Evolutionary conservation across 257 asterid genomes (phyloP).

Genomic region (Penstemon davidsonii): DNA sequence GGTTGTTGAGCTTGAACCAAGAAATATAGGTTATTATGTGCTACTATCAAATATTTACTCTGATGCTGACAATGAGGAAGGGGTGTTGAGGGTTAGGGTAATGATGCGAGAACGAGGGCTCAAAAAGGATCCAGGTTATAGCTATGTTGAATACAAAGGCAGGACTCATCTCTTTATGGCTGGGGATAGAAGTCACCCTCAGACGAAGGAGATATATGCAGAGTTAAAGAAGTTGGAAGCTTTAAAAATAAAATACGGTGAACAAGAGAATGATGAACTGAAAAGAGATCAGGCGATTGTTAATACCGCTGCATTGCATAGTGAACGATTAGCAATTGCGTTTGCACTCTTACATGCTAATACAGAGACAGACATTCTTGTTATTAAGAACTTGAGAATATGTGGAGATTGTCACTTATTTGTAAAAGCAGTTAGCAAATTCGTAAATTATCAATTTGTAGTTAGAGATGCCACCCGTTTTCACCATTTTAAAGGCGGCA

Average conservation of each 20-base stretch:
- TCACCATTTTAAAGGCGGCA: constrained; percentile 74
- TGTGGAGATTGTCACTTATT: constrained; percentile 81
- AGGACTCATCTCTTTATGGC: constrained; percentile 72
- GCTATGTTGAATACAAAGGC: constrained; percentile 66
- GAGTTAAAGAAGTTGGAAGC: constrained; percentile 55
- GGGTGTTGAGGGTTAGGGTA: constrained; percentile 58
- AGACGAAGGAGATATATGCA: constrained; percentile 46
- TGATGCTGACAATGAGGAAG: constrained; percentile 49
- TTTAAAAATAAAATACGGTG: constrained; percentile 27
- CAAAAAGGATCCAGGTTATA: constrained; percentile 84
- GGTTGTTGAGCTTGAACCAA: constrained; percentile 75
- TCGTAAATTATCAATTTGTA: constrained; percentile 52
- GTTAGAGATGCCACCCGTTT: constrained; percentile 89
- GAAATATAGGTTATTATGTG: constrained; percentile 77
- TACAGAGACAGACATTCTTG: constrained; percentile 51
- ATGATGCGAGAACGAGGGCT: constrained; percentile 73
- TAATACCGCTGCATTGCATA: constrained; percentile 47
- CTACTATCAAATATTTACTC: constrained; percentile 69
- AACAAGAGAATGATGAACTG: constrained; percentile 21
- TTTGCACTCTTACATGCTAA: constrained; percentile 59
- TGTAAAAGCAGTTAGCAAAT: constrained; percentile 59
- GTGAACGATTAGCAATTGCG: constrained; percentile 85
- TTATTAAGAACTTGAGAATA: constrained; percentile 82
- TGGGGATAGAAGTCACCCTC: constrained; percentile 66
- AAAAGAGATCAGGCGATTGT: constrained; percentile 26